Evolutionary conservation across 2,329 filamentous ascomycete species (phyloP).

Genomic region (Colletotrichum orbiculare): DNA sequence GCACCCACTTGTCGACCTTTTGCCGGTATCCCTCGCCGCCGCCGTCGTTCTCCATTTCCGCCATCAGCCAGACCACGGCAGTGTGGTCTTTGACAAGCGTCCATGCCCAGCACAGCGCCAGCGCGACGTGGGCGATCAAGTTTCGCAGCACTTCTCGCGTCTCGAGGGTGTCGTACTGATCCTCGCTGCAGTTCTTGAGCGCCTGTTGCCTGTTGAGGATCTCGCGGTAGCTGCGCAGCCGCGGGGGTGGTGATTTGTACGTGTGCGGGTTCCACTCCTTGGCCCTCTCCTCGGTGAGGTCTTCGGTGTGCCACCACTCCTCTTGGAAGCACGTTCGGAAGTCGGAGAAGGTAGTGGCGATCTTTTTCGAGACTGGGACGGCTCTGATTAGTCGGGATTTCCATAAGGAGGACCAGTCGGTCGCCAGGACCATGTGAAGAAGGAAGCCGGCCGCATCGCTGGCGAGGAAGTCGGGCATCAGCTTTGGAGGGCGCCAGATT

Average conservation of each 20-base stretch:
- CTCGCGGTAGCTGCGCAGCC: conserved; percentile 33
- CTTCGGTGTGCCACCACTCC: conserved; percentile 29
- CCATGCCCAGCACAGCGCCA: conserved; percentile 30
- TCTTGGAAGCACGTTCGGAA: conserved; percentile 20
- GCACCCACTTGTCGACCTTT: conserved; percentile 6
- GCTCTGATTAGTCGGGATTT: conserved; percentile 7
- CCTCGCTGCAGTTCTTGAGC: conserved; percentile 26
- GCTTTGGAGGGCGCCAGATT: conserved; percentile 3
- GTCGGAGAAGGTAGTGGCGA: background rate
- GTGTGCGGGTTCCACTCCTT: conserved; percentile 20
- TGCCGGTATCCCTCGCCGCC: background rate
- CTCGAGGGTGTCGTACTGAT: conserved; percentile 14
- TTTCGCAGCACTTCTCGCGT: conserved; percentile 23
- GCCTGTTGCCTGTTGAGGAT: conserved; percentile 37
- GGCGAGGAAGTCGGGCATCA: conserved; percentile 9
- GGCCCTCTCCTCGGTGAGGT: conserved; percentile 8
- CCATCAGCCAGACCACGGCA: conserved; percentile 17
- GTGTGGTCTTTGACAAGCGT: conserved; percentile 20
- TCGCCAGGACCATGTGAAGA: conserved; percentile 7
- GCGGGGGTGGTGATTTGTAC: conserved; percentile 16
- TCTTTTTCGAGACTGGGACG: background rate
- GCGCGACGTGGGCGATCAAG: conserved; percentile 24
- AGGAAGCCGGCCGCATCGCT: conserved; percentile 23
- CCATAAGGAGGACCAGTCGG: conserved; percentile 19
- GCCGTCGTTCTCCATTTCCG: conserved; percentile 8